Evolutionary conservation across 148 eudicot species (phyloP).

Genomic region (Rhododendron henanense): DNA sequence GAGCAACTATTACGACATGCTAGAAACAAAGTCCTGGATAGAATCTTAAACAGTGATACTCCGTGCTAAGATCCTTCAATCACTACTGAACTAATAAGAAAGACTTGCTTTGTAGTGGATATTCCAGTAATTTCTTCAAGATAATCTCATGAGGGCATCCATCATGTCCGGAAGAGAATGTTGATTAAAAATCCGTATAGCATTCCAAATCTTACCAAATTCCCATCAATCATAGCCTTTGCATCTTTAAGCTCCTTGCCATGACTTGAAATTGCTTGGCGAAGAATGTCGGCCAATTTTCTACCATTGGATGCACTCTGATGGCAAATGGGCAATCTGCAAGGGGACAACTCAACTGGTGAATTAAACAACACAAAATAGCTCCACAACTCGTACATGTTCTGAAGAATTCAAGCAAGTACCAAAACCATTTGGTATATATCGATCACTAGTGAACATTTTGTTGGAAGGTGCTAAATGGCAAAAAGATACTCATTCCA

Average conservation of each 20-base stretch:
- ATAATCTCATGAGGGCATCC: not conserved
- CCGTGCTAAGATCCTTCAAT: not conserved
- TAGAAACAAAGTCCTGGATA: not conserved
- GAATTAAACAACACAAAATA: slow-evolving; percentile 2
- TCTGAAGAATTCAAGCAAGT: not conserved
- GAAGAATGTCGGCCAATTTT: slow-evolving; percentile 53
- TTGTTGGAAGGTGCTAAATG: not conserved
- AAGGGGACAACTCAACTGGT: slow-evolving; percentile 13
- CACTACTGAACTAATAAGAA: not conserved
- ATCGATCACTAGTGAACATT: not conserved
- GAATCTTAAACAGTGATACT: not conserved
- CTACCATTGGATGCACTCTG: slow-evolving; percentile 36
- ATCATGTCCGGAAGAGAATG: not conserved
- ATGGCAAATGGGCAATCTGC: slow-evolving; percentile 65
- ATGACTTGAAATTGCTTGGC: slow-evolving; percentile 52
- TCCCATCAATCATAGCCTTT: slow-evolving; percentile 69
- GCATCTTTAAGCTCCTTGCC: slow-evolving; percentile 70
- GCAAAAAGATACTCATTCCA: not conserved
- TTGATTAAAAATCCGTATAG: not conserved
- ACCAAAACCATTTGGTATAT: not conserved
- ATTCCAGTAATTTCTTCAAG: not conserved
- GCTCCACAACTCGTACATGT: not conserved
- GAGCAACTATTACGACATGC: not conserved
- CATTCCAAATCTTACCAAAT: slow-evolving; percentile 50
- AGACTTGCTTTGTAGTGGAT: not conserved